Conservation (phyloP, 345 rosid species). For the Eucalyptus camaldulensis region DNA sequence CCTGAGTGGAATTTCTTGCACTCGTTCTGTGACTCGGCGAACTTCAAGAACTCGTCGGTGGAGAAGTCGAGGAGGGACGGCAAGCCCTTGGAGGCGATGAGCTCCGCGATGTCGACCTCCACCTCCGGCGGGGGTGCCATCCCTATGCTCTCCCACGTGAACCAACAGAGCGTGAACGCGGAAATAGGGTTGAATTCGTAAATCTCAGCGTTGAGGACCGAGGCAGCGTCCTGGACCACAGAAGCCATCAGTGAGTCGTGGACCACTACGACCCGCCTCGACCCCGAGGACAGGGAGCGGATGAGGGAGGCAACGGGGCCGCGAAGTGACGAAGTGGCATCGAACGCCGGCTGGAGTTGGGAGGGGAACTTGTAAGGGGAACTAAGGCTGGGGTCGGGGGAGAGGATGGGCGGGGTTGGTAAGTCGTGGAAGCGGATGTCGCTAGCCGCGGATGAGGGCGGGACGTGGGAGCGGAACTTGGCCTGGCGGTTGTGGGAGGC, state of each 20-base stretch:
- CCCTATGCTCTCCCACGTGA: not conserved
- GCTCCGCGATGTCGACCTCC: not conserved
- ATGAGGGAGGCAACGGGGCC: not conserved
- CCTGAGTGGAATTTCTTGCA: not conserved
- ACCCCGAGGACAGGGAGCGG: not conserved
- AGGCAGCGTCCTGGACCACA: not conserved
- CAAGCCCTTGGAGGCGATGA: not conserved
- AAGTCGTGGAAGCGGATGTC: slow-evolving; percentile 8
- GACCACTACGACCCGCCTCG: not conserved
- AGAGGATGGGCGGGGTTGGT: not conserved
- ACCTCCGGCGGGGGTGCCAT: not conserved
- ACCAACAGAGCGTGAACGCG: slow-evolving; percentile 1
- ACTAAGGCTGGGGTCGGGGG: slow-evolving; percentile 1
- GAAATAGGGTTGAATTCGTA: not conserved
- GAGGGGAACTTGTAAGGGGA: slow-evolving; percentile 6
- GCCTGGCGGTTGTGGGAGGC: slow-evolving; percentile 5
- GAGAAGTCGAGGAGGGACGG: not conserved
- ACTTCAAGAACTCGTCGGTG: slow-evolving; percentile 20
- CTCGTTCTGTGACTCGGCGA: not conserved
- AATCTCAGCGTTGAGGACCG: not conserved
- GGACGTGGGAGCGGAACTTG: not conserved
- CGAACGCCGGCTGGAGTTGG: not conserved
- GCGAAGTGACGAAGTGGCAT: not conserved
- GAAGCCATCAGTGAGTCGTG: slow-evolving; percentile 4
- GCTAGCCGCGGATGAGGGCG: not conserved